Conservation (phyloP, 2,329 filamentous ascomycete genomes). For the Purpureocillium takamizusanense region DNA sequence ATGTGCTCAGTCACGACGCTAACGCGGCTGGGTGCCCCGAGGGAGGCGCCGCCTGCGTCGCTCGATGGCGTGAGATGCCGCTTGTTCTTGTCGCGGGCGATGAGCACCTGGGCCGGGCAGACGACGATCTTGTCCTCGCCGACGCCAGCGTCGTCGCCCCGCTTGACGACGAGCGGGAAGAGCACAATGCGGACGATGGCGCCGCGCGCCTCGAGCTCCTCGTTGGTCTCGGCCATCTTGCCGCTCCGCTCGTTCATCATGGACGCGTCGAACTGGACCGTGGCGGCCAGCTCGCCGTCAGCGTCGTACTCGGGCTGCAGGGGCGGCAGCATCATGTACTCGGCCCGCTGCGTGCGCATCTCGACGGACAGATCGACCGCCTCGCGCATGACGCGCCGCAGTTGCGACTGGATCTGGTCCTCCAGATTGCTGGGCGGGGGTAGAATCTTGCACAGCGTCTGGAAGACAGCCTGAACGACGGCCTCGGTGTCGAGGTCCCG, state of each 20-base stretch:
- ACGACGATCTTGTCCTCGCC: constrained; percentile 95
- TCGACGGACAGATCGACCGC: constrained; percentile 88
- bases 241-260: constrained; percentile 91
- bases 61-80: constrained; percentile 37
- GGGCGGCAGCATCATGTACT: constrained; percentile 98
- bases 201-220: constrained; percentile 67
- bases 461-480: constrained; percentile 78
- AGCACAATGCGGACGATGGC: constrained; percentile 84
- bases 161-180: constrained; percentile 94
- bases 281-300: constrained; percentile 79
- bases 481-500: constrained; percentile 87
- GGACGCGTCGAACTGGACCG: constrained; percentile 83
- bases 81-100: constrained; percentile 44
- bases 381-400: constrained; percentile 78
- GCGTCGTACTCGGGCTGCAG: constrained; percentile 91
- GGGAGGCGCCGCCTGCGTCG: constrained; percentile 39
- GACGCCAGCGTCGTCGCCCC: constrained; percentile 77
- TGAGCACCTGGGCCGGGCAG: constrained; percentile 86
- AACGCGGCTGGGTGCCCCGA: constrained; percentile 27
- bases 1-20: constrained; percentile 26
- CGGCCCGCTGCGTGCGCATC: constrained; percentile 93
- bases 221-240: constrained; percentile 49
- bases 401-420: constrained; percentile 69
- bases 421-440: constrained; percentile 78
- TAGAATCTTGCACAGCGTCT: constrained; percentile 73